Conservation (phyloP, 768 basidiomycete species). For the Lactarius akahatsu region DNA sequence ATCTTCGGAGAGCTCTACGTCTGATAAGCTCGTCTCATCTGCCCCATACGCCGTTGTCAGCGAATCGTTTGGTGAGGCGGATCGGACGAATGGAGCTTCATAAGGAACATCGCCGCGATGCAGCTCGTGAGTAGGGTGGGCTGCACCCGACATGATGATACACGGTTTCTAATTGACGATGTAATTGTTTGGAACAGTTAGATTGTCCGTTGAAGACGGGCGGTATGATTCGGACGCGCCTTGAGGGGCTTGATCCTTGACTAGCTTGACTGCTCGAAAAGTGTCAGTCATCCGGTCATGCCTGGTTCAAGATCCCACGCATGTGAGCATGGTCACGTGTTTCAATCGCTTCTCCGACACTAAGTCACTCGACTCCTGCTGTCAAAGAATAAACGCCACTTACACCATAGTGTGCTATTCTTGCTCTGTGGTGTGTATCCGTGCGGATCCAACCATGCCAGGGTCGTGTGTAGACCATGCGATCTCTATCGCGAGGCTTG, state of each 20-base stretch:
- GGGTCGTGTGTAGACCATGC: too few relatives aligned
- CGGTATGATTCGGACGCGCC: neutral
- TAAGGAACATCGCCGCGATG: slow-evolving; percentile 37
- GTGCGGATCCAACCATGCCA: too few relatives aligned
- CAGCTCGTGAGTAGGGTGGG: slow-evolving; percentile 22
- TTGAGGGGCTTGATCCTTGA: neutral
- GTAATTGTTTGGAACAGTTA: neutral
- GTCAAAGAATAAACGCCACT: too few relatives aligned
- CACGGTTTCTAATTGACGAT: neutral
- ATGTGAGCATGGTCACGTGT: neutral
- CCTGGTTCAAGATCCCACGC: neutral
- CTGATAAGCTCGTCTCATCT: slow-evolving; percentile 46
- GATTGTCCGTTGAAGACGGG: neutral
- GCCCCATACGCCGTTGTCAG: slow-evolving; percentile 48
- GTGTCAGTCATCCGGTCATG: neutral
- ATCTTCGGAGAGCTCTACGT: slow-evolving; percentile 40
- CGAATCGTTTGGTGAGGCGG: slow-evolving; percentile 48
- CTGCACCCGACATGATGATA: slow-evolving; percentile 16
- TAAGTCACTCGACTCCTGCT: too few relatives aligned
- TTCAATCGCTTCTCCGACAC: neutral
- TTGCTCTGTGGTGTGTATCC: too few relatives aligned
- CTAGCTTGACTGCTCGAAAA: neutral
- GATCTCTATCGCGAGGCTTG: too few relatives aligned
- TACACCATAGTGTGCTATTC: too few relatives aligned
- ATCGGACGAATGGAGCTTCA: slow-evolving; percentile 46